phyloP scores from a whole-genome alignment of 208 protist species.

The Phytomonas sp. region DNA sequence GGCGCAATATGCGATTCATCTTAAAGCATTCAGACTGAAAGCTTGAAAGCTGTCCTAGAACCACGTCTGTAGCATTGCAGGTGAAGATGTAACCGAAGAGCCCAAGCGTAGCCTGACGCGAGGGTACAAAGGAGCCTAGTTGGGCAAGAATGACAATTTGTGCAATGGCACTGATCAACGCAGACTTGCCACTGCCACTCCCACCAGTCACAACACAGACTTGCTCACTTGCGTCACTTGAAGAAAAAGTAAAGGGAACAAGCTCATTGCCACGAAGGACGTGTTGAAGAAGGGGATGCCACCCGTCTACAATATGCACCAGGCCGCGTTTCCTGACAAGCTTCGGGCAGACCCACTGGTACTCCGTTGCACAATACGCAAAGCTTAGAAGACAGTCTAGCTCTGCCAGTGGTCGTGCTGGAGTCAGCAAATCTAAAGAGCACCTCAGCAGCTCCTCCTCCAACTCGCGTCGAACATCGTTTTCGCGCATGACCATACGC shows the following conservation, averaged over 20 bases:
- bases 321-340: conserved; percentile 24
- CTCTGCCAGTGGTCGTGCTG: conserved; percentile 38
- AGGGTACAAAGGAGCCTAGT: conserved; percentile 91
- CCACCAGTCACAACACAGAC: conserved; percentile 74
- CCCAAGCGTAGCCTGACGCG: conserved; percentile 33
- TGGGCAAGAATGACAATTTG: conserved; percentile 90
- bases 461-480: conserved; percentile 39
- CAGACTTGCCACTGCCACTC: conserved; percentile 90
- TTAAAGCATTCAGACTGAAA: conserved; percentile 63
- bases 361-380: conserved; percentile 47
- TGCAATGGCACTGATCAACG: conserved; percentile 89
- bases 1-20: conserved; percentile 54
- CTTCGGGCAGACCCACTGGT: conserved; percentile 50
- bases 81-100: conserved; percentile 49
- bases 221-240: conserved; percentile 23
- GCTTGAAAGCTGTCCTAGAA: conserved; percentile 29
- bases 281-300: conserved; percentile 60
- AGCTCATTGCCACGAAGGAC: conserved; percentile 28
- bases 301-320: conserved; percentile 47
- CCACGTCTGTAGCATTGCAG: conserved; percentile 12
- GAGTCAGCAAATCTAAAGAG: conserved; percentile 53
- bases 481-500: conserved; percentile 51
- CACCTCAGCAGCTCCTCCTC: conserved; percentile 53
- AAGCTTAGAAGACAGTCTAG: conserved; percentile 76
- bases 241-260: conserved; percentile 39